These are phyloP conservation scores for Candida sithepensis DNA, from an alignment of 805 yeast species.

Conservation along the genomic window DNA sequence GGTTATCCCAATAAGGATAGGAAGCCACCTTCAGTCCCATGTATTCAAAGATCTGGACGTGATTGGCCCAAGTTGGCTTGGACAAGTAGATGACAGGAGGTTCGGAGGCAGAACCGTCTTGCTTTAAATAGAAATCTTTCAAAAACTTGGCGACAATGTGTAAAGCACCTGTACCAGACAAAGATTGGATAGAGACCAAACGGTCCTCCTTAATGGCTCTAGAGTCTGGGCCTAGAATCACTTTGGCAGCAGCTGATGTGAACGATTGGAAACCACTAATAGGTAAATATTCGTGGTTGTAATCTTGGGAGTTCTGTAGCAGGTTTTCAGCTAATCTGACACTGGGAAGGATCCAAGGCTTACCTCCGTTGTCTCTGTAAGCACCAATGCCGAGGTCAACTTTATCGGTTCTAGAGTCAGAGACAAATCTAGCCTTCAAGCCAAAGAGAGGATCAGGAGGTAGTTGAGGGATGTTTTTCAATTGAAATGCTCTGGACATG, in stretches of 20 bases:
- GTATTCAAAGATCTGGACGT: slow-evolving; percentile 72
- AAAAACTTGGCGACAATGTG: slow-evolving; percentile 80
- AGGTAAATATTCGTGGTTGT: slow-evolving; percentile 87
- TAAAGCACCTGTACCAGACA: slow-evolving; percentile 89
- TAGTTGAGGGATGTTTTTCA: slow-evolving; percentile 46
- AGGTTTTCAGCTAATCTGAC: slow-evolving; percentile 68
- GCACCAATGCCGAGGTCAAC: slow-evolving; percentile 92
- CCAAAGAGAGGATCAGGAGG: slow-evolving; percentile 91
- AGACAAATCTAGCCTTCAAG: slow-evolving; percentile 60
- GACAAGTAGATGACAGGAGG: slow-evolving; percentile 62
- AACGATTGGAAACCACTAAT: slow-evolving; percentile 73
- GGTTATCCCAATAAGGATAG: slow-evolving; percentile 85
- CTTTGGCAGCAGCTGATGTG: slow-evolving; percentile 65
- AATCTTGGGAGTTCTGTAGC: slow-evolving; percentile 53
- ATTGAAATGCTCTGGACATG: slow-evolving; percentile 26
- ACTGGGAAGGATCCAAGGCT: slow-evolving; percentile 85
- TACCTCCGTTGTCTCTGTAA: slow-evolving; percentile 86
- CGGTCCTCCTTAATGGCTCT: slow-evolving; percentile 44
- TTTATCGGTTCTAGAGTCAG: slow-evolving; percentile 58
- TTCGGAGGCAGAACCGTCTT: slow-evolving; percentile 11
- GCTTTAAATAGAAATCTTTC: slow-evolving; percentile 41
- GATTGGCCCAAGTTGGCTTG: slow-evolving; percentile 98
- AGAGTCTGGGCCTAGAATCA: slow-evolving; percentile 64
- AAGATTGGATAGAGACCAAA: slow-evolving; percentile 65
- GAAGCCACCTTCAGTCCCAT: slow-evolving; percentile 62